Base-by-base conservation (phyloP, 1,139 yeast genomes). In the Suhomyces ambrosiae region DNA sequence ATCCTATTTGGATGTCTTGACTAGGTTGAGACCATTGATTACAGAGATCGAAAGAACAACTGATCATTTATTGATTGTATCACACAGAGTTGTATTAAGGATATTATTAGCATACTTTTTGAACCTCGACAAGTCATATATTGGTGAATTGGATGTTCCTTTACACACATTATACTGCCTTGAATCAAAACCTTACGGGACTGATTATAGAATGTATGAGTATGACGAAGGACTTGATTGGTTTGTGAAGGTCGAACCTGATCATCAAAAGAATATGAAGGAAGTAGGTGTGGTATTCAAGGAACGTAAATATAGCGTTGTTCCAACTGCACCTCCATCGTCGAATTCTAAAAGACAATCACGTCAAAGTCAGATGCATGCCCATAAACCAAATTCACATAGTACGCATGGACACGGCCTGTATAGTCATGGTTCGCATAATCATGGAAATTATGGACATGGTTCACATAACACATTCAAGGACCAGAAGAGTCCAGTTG, bases 161-260 rank as follows among this genome's bases (percentile, higher is more conserved):
- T 68, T 90, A 42, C 97, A 90, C 56, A 86, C 96, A 4, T 80
- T 90, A 19, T 90, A 89, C 55, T 80, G 92, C 47, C 73, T 90
- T 43, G 97, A 90, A 55, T 89, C 92, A 40, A 87, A 86, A 55
- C 97, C 97, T 0, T 90, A 88, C 60, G 98, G 97, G 4, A 95
- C 94, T 3, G 92, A 87, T 44, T 90, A 95, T 85, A 76, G 87
- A 13, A 72, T 89, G 63, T 90, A 83, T 61, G 95, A 88, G 58
- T 90, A 85, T 60, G 85, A 86, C 52, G 97, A 88, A 49, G 67
- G 66, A 6, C 63, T 75, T 21, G 92, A 89, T 60, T 82, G 88
- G 84, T 90, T 90, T 62, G 76, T 71, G 38, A 79, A 84, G 49
- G 83, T 87, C 5, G 80, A 83, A 37, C 82, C 87, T 9, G 82